Base-by-base conservation (phyloP, 2,329 filamentous ascomycete genomes). In the Botryotinia calthae region DNA sequence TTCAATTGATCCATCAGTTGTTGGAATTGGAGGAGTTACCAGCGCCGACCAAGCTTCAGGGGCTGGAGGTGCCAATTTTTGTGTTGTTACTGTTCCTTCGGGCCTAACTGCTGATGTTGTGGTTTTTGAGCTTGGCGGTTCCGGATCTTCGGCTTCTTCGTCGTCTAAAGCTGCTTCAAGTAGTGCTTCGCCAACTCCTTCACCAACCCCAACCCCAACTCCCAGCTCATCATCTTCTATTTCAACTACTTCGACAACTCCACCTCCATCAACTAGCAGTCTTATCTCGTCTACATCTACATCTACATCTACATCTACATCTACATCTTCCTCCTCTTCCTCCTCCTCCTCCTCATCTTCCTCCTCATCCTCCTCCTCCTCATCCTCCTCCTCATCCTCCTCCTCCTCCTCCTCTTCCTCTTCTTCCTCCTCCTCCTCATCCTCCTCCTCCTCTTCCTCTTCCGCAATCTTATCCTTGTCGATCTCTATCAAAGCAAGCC, bases 51-150 rank as follows among this genome's bases (percentile, higher is more conserved):
- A 82, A 44, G 84, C 87, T 56, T 82, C 82, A 25, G 92, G 92
- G 68, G 92, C 91, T 25, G 91, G 91, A 44, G 89, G 87, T 77
- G 87, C 89, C 28, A 84, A 85, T 59, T 95, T 93, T 82, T 95
- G 93, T 78, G 92, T 94, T 65, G 92, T 93, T 20, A 95, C 92
- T 22, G 89, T 94, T 25, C 85, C 89, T 61, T 87, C 87, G 77
- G 92, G 92, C 40, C 82, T 82, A 65, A 88, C 85, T 71, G 93
- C 91, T 61, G 89, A 88, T 78, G 88, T 95, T 75, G 87, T 93
- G 40, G 87, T 93, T 44, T 87, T 87, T 76, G 82, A 83, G n/a
- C 77, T 79, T 58, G 81, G 80, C 7, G 69, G 70, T 59, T 75
- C 75, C 10, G 64, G 65, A 25, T 67, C 73, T 69, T 77, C 78